Evolutionary conservation across 495 filamentous ascomycete species (phyloP), one percentile per base, ranked within the genome.

Genomic region (Rhypophila decipiens): DNA sequence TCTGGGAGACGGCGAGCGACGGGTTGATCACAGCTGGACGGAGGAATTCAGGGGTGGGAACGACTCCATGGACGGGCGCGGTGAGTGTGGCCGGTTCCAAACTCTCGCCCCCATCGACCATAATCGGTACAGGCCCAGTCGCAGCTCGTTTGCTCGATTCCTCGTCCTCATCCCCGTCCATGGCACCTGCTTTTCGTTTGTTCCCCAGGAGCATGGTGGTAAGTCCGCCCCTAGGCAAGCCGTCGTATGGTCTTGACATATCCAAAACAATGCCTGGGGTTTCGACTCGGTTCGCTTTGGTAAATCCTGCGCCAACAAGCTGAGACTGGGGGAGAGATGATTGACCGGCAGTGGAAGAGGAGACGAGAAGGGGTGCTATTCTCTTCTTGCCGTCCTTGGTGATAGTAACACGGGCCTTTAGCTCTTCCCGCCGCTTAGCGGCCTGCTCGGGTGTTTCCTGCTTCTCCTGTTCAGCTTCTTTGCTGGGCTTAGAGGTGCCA

Each of bases 301-400:
- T 80, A 5, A 75, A 72, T 35, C 75, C 75, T 3, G 87, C 82
- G 24, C 88, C 84, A 55, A 95, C 82, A 23, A 95, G 63, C 44
- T 90, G 84, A 10, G 87, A 78, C 49, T 90, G 86, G 0, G 90
- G 90, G n/a, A 95, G 70, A 10, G 88, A 93, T 1, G 88, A 88
- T 53, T 91, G 84, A 13, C 85, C 86, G 5, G 79, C 84, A 7
- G 85, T 87, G 18, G 86, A 84, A 17, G 82, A 87, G 3, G 93
- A 96, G 13, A 99, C 86, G 3, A 99, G 76, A 55, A 97, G 66
- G 5, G 93, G 93, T 2, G 88, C 87, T 45, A 99, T 89, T 20
- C 94, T 80, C 68, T 97, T 99, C 68, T 90, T 96, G 15, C 93
- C 93, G 44, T 99, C 93, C 63, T 97, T 96, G 1, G 90, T 95